Conservation (phyloP, 2,329 filamentous ascomycete genomes). For the Penicillium griseofulvum region DNA sequence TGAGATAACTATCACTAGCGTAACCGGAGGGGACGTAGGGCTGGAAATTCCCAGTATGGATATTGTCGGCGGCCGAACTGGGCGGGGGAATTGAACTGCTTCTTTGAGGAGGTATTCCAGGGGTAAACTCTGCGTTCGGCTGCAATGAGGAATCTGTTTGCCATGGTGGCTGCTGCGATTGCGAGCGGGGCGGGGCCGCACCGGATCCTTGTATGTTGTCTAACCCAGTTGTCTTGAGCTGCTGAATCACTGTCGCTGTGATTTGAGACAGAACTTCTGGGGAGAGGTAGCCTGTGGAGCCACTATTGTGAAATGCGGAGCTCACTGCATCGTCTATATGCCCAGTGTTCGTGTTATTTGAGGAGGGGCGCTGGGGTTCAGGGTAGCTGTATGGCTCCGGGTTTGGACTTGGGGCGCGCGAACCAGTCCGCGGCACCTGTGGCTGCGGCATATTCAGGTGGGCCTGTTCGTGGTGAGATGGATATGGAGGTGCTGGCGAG, state of each 20-base stretch:
- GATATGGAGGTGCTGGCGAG: slow-evolving; percentile 32
- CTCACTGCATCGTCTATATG: slow-evolving; percentile 58
- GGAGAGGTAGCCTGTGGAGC: slow-evolving; percentile 52
- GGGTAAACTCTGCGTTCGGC: slow-evolving; percentile 18
- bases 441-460: slow-evolving; percentile 39
- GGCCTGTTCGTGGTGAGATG: slow-evolving; percentile 31
- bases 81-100: slow-evolving; percentile 20
- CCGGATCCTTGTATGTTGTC: slow-evolving; percentile 31
- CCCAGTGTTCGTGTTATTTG: slow-evolving; percentile 20
- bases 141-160: slow-evolving; percentile 15
- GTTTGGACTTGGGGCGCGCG: slow-evolving; percentile 19
- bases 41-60: slow-evolving; percentile 13
- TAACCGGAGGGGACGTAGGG: slow-evolving; percentile 22
- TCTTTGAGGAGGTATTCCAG: slow-evolving; percentile 12
- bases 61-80: slow-evolving; percentile 10
- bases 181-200: slow-evolving; percentile 20
- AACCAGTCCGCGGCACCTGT: slow-evolving; percentile 24
- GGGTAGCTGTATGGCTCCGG: slow-evolving; percentile 2
- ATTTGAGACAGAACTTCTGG: slow-evolving; percentile 62
- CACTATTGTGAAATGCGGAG: slow-evolving; percentile 54
- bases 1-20: slow-evolving; percentile 21
- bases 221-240: slow-evolving; percentile 51
- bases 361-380: slow-evolving; percentile 17
- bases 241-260: slow-evolving; percentile 58
- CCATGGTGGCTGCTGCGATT: slow-evolving; percentile 26